Evolutionary conservation across 352 stramenopile species (phyloP), one percentile per base, ranked within the genome.

Genomic region (Phytophthora podocarpi): DNA sequence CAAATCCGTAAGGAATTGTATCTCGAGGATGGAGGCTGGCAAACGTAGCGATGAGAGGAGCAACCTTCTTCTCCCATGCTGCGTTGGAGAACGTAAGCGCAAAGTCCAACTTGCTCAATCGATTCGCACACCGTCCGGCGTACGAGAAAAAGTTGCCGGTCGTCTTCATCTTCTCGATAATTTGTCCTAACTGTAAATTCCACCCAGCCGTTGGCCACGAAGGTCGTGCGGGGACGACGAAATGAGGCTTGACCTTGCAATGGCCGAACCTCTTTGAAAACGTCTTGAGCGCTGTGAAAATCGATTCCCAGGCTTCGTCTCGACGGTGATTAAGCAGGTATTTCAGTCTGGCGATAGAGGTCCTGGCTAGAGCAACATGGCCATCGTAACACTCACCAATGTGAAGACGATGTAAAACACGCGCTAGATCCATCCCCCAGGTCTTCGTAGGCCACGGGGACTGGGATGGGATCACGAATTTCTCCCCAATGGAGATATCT

Each of bases 11-110:
- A 12, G 60, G 32, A 49, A 64, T 64, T 7, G n/a, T 48, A 16
- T 64, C 59, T 55, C 41, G 50, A 39, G 60, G 60, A n/a, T 64
- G 28, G 10, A 71, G 45, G 1, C 35, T 59, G 9, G 57, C 49
- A 21, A 68, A 74, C 5, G 35, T 50, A 30, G 61, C 61, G 31
- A 74, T 55, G 5, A 74, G 45, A 11, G 65, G 65, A 21, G 41
- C 65, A 21, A 67, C 41, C 16, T 64, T 57, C 34, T 64, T 55
- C 18, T 74, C 55, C 54, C 60, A 74, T 13, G 55, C 60, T n/a
- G 24, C 15, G 5, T 28, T 39, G 10, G 66, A 74, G 5, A 74
- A 48, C 8, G 27, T 24, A 3, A 74, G 32, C 4, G 21, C 23
- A 24, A 74, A 74, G 4, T 27, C 23, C 5, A 74, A 8, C 18